phyloP scores from a whole-genome alignment of 2,329 filamentous ascomycete species.

The Colletotrichum costaricense region DNA sequence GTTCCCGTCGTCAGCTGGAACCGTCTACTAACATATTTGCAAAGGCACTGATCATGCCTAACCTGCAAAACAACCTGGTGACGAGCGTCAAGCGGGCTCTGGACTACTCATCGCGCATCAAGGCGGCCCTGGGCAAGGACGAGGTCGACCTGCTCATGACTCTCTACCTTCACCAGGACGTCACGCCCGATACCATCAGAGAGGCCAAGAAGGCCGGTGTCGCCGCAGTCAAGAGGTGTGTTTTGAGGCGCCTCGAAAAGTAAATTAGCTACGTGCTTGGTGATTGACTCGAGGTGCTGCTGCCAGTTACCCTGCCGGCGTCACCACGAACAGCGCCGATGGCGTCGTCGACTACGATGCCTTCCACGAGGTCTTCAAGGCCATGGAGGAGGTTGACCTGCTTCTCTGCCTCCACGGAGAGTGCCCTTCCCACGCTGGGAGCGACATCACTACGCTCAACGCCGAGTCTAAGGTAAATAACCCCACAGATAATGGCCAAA shows the following conservation, averaged over 20 bases:
- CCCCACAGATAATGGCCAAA: not conserved
- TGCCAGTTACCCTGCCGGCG: conserved; percentile 50
- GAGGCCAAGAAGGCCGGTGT: conserved; percentile 80
- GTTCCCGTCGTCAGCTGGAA: not conserved
- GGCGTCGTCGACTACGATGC: conserved; percentile 77
- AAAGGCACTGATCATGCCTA: conserved; percentile 60
- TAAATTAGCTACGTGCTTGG: too few species aligned
- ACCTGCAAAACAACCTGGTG: conserved; percentile 70
- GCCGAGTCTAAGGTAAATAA: conserved; percentile 67
- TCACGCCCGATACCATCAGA: conserved; percentile 76
- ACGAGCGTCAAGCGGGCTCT: conserved; percentile 72
- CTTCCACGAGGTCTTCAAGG: conserved; percentile 85
- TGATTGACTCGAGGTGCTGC: not conserved
- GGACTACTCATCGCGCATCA: conserved; percentile 72
- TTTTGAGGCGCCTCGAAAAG: too few species aligned
- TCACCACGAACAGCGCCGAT: conserved; percentile 74
- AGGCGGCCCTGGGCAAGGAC: conserved; percentile 53
- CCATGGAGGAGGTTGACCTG: conserved; percentile 86
- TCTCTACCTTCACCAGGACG: conserved; percentile 72
- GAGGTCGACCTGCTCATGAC: conserved; percentile 79
- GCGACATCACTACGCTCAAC: conserved; percentile 68
- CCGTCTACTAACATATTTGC: not conserved
- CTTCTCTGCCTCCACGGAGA: conserved; percentile 97
- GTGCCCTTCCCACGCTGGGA: conserved; percentile 59
- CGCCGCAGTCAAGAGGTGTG: conserved; percentile 69